A percentile compares a stretch with the other conserved stretches of the same genome.
phyloP scores from a whole-genome alignment of 1,139 yeast species.

The Hanseniaspora sp. region DNA sequence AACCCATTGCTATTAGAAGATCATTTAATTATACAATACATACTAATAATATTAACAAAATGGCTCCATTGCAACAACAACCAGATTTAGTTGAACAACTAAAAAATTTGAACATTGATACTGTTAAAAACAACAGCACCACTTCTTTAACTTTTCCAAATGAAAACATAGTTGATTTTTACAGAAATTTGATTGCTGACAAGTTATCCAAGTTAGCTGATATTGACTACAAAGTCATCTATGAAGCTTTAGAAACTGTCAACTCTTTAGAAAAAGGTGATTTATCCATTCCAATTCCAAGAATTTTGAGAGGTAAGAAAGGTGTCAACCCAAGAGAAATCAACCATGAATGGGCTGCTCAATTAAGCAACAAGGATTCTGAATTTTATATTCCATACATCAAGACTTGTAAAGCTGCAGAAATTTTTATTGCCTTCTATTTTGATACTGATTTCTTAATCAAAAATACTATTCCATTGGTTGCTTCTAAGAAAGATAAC shows the following conservation, averaged over 20 bases:
- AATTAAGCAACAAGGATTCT: constrained; percentile 31
- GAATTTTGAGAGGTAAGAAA: constrained; percentile 60
- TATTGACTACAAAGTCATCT: constrained; percentile 58
- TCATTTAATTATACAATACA: not conserved
- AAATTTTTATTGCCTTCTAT: constrained; percentile 85
- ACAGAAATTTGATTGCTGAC: constrained; percentile 78
- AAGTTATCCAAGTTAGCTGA: constrained; percentile 65
- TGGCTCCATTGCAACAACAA: constrained; percentile 11
- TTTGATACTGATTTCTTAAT: constrained; percentile 50
- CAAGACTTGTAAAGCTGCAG: constrained; percentile 65
- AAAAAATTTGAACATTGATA: constrained; percentile 5
- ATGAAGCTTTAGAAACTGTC: constrained; percentile 83
- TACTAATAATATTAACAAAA: not conserved
- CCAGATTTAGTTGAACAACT: constrained; percentile 10
- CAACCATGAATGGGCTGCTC: constrained; percentile 72
- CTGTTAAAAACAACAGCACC: not conserved
- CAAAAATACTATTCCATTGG: constrained; percentile 60
- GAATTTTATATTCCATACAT: constrained; percentile 38
- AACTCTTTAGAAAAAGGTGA: constrained; percentile 84
- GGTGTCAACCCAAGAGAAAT: constrained; percentile 75
- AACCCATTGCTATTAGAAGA: not conserved
- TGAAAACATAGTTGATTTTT: constrained; percentile 63
- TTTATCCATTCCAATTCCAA: constrained; percentile 81
- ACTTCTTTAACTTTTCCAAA: constrained; percentile 43
- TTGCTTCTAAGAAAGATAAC: constrained; percentile 45